These are phyloP conservation scores for Protomyces inundatus DNA, from an alignment of 1,139 yeast species.

Conservation along the genomic window DNA sequence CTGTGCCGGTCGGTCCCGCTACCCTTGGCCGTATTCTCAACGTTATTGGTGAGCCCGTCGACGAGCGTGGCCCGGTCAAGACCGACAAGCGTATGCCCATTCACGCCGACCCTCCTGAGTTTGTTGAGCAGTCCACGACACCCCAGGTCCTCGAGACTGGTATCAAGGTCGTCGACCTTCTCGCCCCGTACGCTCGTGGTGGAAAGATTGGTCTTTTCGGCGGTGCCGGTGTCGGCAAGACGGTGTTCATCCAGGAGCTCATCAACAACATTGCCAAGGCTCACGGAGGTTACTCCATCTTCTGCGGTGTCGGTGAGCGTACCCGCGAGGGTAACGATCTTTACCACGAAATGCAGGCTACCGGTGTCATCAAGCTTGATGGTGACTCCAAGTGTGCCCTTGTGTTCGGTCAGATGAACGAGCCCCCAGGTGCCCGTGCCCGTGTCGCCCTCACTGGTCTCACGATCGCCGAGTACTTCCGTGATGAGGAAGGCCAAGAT, in stretches of 20 bases:
- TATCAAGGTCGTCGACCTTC: slow-evolving; percentile 98
- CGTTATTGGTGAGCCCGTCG: slow-evolving; percentile 99
- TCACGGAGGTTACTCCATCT: slow-evolving; percentile 99
- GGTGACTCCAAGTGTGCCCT: slow-evolving; percentile 99
- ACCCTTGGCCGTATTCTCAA: slow-evolving; percentile 97
- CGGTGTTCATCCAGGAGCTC: slow-evolving; percentile 99
- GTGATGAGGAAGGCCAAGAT: slow-evolving; percentile 99
- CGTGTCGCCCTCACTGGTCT: slow-evolving; percentile 99
- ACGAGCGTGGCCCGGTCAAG: slow-evolving; percentile 98
- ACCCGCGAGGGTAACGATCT: slow-evolving; percentile 99
- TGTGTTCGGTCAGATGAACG: slow-evolving; percentile 99
- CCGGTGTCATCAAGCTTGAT: slow-evolving; percentile 98
- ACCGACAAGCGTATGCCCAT: slow-evolving; percentile 91
- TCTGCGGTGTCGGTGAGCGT: slow-evolving; percentile 99
- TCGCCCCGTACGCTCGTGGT: slow-evolving; percentile 99
- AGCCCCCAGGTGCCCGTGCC: slow-evolving; percentile 99
- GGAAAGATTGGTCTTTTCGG: slow-evolving; percentile 99
- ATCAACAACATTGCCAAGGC: slow-evolving; percentile 99
- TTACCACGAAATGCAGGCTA: slow-evolving; percentile 99
- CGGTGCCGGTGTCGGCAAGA: slow-evolving; percentile 99
- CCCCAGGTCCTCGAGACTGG: slow-evolving; percentile 99
- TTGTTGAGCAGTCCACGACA: slow-evolving; percentile 92
- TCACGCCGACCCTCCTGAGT: slow-evolving; percentile 95
- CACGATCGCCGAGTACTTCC: slow-evolving; percentile 99
- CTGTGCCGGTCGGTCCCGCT: slow-evolving; percentile 99